These are phyloP conservation scores for Lycium barbarum DNA, from an alignment of 257 asterid species.

Conservation along the genomic window DNA sequence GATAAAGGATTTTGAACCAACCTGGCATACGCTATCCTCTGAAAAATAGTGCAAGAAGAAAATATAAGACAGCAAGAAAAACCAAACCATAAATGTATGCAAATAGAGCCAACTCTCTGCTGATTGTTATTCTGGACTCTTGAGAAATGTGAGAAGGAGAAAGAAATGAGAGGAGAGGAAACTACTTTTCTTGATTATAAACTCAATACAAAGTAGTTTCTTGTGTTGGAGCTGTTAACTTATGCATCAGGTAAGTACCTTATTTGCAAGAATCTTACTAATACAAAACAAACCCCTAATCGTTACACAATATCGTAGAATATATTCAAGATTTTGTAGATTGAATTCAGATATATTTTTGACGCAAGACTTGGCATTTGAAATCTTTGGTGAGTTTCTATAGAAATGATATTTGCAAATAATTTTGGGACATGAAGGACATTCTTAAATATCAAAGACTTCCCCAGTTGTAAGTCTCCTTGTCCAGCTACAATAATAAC, in stretches of 20 bases:
- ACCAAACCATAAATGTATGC: conserved; percentile 3
- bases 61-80: not conserved
- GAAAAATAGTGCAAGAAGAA: conserved; percentile 6
- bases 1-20: conserved; percentile 23
- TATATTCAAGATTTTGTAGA: not conserved
- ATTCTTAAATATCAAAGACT: no score
- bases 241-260: not conserved
- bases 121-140: not conserved
- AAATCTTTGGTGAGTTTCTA: no score
- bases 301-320: not conserved
- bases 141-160: not conserved
- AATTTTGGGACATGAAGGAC: no score
- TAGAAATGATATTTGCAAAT: no score
- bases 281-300: not conserved
- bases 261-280: not conserved
- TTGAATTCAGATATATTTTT: not conserved
- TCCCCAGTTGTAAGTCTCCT: not conserved
- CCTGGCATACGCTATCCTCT: conserved; percentile 13
- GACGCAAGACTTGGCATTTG: not conserved
- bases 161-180: not conserved
- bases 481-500: not conserved
- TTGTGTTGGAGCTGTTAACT: no score
- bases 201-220: not conserved
- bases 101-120: not conserved
- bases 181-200: conserved; percentile 13